Conservation (phyloP, 2,329 filamentous ascomycete species). For the Akanthomyces muscarius region DNA sequence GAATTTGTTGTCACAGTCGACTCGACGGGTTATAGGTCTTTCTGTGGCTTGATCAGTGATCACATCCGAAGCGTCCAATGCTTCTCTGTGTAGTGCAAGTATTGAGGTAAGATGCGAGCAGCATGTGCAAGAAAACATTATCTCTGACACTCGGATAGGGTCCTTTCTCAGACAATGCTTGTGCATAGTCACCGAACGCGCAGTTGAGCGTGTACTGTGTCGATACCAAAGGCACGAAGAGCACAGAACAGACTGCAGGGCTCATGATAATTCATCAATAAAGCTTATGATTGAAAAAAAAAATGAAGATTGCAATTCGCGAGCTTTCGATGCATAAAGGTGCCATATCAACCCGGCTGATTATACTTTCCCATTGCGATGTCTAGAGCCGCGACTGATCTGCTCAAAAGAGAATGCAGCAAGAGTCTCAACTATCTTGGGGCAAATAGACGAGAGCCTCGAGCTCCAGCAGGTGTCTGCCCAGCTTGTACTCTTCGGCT, state of each 20-base stretch:
- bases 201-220: no score
- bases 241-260: no score
- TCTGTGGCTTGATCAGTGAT: not conserved
- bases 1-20: not conserved
- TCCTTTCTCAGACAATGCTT: no score
- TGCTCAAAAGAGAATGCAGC: not conserved
- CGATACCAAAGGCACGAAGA: no score
- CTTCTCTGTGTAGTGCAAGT: not conserved
- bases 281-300: no score
- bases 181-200: no score
- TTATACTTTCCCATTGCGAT: not conserved
- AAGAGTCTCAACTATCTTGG: not conserved
- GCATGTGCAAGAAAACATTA: not conserved
- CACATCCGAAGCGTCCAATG: not conserved
- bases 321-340: no score
- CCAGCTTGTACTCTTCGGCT: not conserved
- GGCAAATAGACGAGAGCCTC: not conserved
- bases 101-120: not conserved
- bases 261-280: no score
- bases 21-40: not conserved
- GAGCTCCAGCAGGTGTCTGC: not conserved
- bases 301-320: no score
- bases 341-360: no score
- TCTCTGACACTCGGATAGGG: not conserved
- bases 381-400: no score